Evolutionary conservation across 2,329 filamentous ascomycete genomes (phyloP).

Genomic region (Neofusicoccum cordaticola): DNA sequence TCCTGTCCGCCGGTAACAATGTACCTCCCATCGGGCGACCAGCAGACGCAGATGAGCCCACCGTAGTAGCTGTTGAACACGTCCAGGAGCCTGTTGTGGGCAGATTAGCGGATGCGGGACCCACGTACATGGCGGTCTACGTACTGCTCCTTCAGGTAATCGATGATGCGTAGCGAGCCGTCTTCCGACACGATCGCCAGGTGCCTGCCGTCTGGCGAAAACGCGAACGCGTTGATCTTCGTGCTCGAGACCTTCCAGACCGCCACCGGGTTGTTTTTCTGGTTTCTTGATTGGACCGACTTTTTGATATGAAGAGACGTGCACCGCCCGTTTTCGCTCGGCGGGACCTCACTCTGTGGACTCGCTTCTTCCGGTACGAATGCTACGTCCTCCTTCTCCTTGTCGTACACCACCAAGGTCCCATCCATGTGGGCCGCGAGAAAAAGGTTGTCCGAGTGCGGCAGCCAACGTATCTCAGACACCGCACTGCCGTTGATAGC

Average conservation of each 20-base stretch:
- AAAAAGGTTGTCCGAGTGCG: conserved; percentile 89
- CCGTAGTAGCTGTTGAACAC: conserved; percentile 92
- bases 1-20: conserved; percentile 94
- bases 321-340: conserved; percentile 32
- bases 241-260: conserved; percentile 92
- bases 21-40: conserved; percentile 96
- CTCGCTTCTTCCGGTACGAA: conserved; percentile 63
- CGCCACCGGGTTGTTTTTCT: conserved; percentile 88
- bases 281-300: conserved; percentile 89
- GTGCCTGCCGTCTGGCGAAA: conserved; percentile 84
- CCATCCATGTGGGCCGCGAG: conserved; percentile 91
- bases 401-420: conserved; percentile 89
- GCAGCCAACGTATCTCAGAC: conserved; percentile 87
- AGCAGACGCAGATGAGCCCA: conserved; percentile 87
- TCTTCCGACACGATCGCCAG: conserved; percentile 90
- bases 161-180: conserved; percentile 82
- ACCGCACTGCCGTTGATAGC: conserved; percentile 84
- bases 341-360: conserved; percentile 18
- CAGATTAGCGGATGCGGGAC: background rate
- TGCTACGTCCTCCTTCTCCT: conserved; percentile 86
- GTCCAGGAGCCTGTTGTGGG: conserved; percentile 65
- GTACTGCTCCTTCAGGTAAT: conserved; percentile 86
- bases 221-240: conserved; percentile 84
- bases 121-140: conserved; percentile 29
- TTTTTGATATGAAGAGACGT: conserved; percentile 71